Evolutionary conservation across 2,329 filamentous ascomycete species (phyloP).

Genomic region (Penicillium sp.): DNA sequence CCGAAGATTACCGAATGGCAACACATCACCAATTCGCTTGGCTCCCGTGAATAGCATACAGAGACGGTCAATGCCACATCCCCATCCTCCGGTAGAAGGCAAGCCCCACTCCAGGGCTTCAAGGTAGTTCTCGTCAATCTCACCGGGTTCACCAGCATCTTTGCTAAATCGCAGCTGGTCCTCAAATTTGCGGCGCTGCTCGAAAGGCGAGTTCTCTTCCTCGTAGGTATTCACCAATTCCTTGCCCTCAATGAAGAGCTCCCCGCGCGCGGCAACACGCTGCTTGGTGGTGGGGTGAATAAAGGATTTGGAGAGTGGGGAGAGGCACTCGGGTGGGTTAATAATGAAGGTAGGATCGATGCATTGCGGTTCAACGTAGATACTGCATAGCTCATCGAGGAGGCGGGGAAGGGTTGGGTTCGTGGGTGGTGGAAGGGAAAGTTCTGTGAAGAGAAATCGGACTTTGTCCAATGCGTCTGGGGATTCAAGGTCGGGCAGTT

Average conservation of each 20-base stretch:
- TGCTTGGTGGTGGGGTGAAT: conserved; percentile 67
- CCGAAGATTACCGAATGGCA: conserved; percentile 83
- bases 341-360: conserved; percentile 76
- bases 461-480: conserved; percentile 60
- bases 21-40: conserved; percentile 76
- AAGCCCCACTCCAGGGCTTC: conserved; percentile 82
- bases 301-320: conserved; percentile 87
- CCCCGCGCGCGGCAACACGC: conserved; percentile 73
- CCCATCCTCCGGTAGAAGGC: conserved; percentile 96
- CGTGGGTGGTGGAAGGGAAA: conserved; percentile 51
- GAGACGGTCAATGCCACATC: conserved; percentile 85
- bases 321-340: conserved; percentile 86
- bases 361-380: conserved; percentile 77
- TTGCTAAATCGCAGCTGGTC: conserved; percentile 53
- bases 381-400: conserved; percentile 74
- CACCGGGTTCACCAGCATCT: conserved; percentile 49
- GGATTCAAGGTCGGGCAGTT: conserved; percentile 62
- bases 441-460: conserved; percentile 53
- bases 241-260: conserved; percentile 75
- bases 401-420: conserved; percentile 64
- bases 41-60: conserved; percentile 86
- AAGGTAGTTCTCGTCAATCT: conserved; percentile 77
- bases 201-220: conserved; percentile 90
- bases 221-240: conserved; percentile 98
- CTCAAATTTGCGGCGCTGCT: conserved; percentile 79